Conservation (phyloP, 108 stramenopile species). For the Fragilaria crotonensis region DNA sequence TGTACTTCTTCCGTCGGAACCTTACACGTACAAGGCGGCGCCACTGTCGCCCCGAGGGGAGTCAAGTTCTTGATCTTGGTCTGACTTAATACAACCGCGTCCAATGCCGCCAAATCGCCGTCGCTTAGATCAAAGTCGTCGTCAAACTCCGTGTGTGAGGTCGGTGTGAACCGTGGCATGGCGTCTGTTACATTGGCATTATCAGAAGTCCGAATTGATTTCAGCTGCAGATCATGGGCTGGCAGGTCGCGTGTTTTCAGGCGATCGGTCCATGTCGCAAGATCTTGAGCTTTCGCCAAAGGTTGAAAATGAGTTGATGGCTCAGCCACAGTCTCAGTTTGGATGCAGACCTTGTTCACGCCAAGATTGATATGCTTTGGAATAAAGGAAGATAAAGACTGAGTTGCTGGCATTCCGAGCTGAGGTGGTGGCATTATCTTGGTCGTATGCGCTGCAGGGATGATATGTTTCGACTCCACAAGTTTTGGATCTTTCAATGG, state of each 20-base stretch:
- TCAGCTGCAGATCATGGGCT: neutral
- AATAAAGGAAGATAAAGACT: too few species aligned
- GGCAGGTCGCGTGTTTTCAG: neutral
- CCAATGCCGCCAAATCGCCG: constrained; percentile 38
- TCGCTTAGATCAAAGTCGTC: constrained; percentile 45
- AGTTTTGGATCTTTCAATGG: too few species aligned
- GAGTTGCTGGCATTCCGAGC: too few species aligned
- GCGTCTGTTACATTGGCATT: neutral
- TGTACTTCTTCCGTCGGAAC: too few species aligned
- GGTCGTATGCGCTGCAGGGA: neutral
- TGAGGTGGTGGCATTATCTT: neutral
- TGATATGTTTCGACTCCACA: neutral
- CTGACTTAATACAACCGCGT: constrained; percentile 20
- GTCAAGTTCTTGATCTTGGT: neutral
- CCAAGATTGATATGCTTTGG: too few species aligned
- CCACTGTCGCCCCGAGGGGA: neutral
- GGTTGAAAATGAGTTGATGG: neutral
- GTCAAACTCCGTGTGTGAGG: neutral
- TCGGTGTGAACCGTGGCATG: neutral
- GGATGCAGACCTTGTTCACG: neutral
- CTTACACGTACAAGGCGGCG: neutral
- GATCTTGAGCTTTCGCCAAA: neutral
- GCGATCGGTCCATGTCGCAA: neutral
- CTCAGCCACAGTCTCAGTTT: neutral
- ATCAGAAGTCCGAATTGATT: neutral